These are phyloP conservation scores for Thelonectria blattea DNA, from an alignment of 2,329 filamentous ascomycete species.

Conservation along the genomic window DNA sequence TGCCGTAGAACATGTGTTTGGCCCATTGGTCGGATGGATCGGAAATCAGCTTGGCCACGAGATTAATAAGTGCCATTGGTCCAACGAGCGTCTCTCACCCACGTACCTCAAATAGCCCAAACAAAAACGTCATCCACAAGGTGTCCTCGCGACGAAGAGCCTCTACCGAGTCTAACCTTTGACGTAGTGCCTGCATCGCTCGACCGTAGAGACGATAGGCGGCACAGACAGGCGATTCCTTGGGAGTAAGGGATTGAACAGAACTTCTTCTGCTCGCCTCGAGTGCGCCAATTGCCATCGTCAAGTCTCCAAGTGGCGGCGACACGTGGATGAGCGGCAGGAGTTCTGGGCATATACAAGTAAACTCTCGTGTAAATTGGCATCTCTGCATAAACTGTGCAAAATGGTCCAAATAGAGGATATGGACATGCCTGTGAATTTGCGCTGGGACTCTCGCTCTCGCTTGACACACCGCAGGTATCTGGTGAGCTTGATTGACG, in stretches of 20 bases:
- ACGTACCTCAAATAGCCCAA: conserved; percentile 38
- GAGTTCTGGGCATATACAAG: conserved; percentile 13
- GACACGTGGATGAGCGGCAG: conserved; percentile 27
- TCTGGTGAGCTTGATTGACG: not conserved
- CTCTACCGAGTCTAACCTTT: conserved; percentile 1
- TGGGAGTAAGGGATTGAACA: not conserved
- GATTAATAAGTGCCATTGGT: not conserved
- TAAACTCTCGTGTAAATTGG: conserved; percentile 29
- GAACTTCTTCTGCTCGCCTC: conserved; percentile 25
- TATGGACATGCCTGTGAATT: not conserved
- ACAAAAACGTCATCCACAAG: conserved; percentile 37
- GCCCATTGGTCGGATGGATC: conserved; percentile 35
- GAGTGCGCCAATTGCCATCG: conserved; percentile 36
- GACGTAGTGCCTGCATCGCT: conserved; percentile 26
- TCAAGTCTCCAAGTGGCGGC: conserved; percentile 23
- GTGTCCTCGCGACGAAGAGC: conserved; percentile 12
- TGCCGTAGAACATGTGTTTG: conserved; percentile 39
- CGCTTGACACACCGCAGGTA: too few species aligned
- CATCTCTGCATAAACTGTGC: conserved; percentile 23
- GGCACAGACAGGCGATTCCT: too few species aligned
- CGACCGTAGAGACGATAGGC: conserved; percentile 27
- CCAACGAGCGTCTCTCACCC: rapidly evolving
- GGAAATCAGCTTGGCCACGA: conserved; percentile 31
- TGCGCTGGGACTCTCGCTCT: not conserved
- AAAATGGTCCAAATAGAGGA: conserved; percentile 27